Base-by-base conservation (phyloP, 108 stramenopile species). In the Skeletonema marinoi region DNA sequence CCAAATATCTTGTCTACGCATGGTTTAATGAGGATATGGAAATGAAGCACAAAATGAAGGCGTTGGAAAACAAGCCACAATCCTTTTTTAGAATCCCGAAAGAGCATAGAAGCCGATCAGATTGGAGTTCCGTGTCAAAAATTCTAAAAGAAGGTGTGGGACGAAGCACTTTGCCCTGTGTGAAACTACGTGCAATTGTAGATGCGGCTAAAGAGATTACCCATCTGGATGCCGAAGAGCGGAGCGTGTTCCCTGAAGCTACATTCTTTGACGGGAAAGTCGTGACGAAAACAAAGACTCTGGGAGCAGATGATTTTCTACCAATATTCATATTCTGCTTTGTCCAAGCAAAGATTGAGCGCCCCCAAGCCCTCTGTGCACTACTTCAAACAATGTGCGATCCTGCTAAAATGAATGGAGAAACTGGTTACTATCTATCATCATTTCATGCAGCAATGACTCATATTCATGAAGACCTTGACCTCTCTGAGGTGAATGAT, bases 271-370 rank as follows among this genome's bases (percentile, higher is more conserved):
- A 81, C 65, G 80, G 74, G 0, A 68, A 66, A 17, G 78, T 74
- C 10, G 71, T 77, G 10, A 73, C 76, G 32, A 69, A 79, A 38
- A 62, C 48, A 7, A 64, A 80, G 33, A 48, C 84, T 12, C 67
- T 97, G 32, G 91, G 93, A n/a, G 96, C 95, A 10, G 95, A 97
- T 73, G 90, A 97, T 66, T 92, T 97, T 71, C 83, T 97, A n/a
- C 96, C 96, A 0, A 93, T 96, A 44, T 96, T 97, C 62, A 92
- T 97, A 14, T 96, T 89, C 75, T 87, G 91, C 70, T 87, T 97
- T 33, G 91, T 96, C 61, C 71, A 79, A 62, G 87, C 96, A 1
- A 87, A 92, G 19, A 80, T 97, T 76, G 92, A 94, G 71, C 69
- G 92, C 30, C 93, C 95, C 2, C 92, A 82, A 51, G 92, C 93